Base-by-base conservation (phyloP, 2,329 filamentous ascomycete species). In the Fusarium aywerte region DNA sequence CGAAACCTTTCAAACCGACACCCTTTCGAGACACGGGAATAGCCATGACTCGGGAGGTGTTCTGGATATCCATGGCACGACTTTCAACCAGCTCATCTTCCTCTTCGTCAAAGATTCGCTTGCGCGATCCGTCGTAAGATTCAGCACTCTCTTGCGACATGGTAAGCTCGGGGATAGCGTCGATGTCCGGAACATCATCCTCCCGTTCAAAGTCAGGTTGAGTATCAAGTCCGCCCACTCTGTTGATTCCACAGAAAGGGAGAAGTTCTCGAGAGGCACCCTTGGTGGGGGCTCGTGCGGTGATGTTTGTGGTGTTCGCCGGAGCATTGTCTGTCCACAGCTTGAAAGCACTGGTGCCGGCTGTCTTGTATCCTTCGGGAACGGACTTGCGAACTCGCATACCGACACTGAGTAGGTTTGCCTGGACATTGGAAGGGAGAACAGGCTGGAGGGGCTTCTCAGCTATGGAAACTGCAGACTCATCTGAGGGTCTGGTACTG, bases 301-400 rank as follows among this genome's bases (percentile, higher is more conserved):
- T 27, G 15, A 50, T 21, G 4, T 69, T 58, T 10, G 62, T 29
- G 23, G 63, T 54, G 16, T 70, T 35, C 20, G 61, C 29, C 18
- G 72, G 61, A 18, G 74, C 71, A 58, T 70, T 75, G 58, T 80
- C 78, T 15, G 78, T 79, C 78, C 85, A 88, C 21, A 88, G 78
- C 44, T 83, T 80, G 74, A 87, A 88, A 47, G 74, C 77, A 68
- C 80, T 81, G 62, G 83, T 80, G 51, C 75, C 72, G 66, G 76
- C 77, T 3, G 92, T 97, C 82, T 97, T 96, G 85, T 97, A 97
- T 61, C 95, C 95, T 76, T 97, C 94, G 1, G 93, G 91, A 9
- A 98, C 91, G 12, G 92, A 92, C 81, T 98, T 98, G 76, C 95
- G 91, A 49, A 98, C 86, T 23, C 95, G 90, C 93, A 97, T 97